Evolutionary conservation across 768 basidiomycete species (phyloP), one percentile per base, ranked within the genome.

Genomic region (Cubamyces lactineus): DNA sequence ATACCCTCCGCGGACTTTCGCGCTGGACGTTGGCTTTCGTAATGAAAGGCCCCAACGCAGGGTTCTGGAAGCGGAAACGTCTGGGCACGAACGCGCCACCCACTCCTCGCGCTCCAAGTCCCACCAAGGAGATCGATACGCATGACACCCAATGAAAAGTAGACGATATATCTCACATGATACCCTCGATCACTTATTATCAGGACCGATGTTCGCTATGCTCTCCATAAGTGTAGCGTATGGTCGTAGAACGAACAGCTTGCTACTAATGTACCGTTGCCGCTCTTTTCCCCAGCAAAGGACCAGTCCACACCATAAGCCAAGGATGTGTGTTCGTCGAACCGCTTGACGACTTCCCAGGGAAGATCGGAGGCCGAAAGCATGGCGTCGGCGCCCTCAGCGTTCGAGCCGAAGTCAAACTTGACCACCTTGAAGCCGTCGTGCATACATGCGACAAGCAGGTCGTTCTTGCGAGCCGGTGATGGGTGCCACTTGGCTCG

Each of bases 221-320:
- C 89, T 47, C 74, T 76, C 96, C 96, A 99, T 17, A 95, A 68
- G 71, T 87, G 84, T 74, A 98, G 72, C 40, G 79, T 74, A 71
- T 94, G 92, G 70, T 99, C 97, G 70, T 98, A 99, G 76, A 99
- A 99, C 17, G 94, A 97, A 71, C 94, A 96, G 65, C 88, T 96
- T 8, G 87, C 94, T 40, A 98, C 80, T 53, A 89, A 57, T 2
- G 86, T 87, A 40, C 47, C 56, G 45, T 64, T 66, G 39, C 77
- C 73, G 1, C 66, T 64, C 3, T 67, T 73, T 17, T 40, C 60
- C 28, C 71, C 62, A n/a, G n/a, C n/a, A 59, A 83, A 83, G 6
- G 85, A 89, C 96, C 96, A 98, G 73, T 98, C 95, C 2, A 79
- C 90, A 0, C 96, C 96, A 71, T 98, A 98, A 16, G 93, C 94